Base-by-base conservation (phyloP, 306 rosid genomes). In the Pterocarpus santalinus region DNA sequence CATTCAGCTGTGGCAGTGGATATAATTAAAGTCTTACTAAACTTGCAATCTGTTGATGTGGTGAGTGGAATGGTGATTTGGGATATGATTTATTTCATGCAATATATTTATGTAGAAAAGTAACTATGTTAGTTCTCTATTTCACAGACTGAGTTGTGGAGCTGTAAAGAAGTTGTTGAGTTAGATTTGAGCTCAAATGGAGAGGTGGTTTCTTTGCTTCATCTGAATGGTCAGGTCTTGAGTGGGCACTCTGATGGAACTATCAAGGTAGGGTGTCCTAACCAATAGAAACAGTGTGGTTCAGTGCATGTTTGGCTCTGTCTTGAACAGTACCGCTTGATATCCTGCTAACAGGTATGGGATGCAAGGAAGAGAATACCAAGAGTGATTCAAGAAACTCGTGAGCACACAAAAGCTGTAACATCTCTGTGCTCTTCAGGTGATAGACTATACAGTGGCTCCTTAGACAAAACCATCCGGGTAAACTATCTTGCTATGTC, bases 241-340 rank as follows among this genome's bases (percentile, higher is more conserved):
- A 93, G 97, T 86, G 90, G 97, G 82, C 97, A 95, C 90, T 88
- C 97, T 39, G 99, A 95, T 82, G 99, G 99, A 87, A 91, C 92
- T 77, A 88, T 95, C 35, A 95, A 95, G 97, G 99, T 95, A 78
- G 2, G n/a, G 52, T 58, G 17, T 63, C 83, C 58, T 77, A 75
- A 85, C 41, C 73, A 65, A 32, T 53, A 57, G 30, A 65, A 65
- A 65, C 75, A 15, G 12, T 43, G 41, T 39, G 73, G 51, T 49
- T 77, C 15, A 28, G 34, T 55, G 41, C 57, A 51, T 28, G 33
- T 69, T 2, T 64, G 65, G 52, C 32, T 73, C 62, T 58, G 75
- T 69, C 16, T 68, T 72, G 3, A 58, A 79, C 84, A 64, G 22
- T 61, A 63, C 30, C 55, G 34, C 62, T 61, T 71, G 28, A 43